Evolutionary conservation across 805 yeast species (phyloP), one percentile per base, ranked within the genome.

Genomic region (Wickerhamomyces canadensis): DNA sequence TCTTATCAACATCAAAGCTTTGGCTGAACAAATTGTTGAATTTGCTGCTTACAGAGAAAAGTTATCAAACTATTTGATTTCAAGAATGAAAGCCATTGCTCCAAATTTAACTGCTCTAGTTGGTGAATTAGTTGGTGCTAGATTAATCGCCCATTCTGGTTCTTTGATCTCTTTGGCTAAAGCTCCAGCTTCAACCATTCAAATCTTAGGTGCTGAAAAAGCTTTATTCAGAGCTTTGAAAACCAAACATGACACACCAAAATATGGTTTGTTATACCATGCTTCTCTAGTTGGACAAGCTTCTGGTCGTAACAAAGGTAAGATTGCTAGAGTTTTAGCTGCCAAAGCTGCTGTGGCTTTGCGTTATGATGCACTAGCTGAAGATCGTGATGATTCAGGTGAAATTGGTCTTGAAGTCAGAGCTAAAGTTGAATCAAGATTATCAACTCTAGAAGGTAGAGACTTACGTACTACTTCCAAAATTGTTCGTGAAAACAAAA

Each of bases 51-150:
- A 93, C 78, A 82, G 98, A 71, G 97, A 89, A 70, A 95, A 88
- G 67, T 72, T 93, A 53, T 84, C 95, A 42, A 84, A 84, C 69
- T 93, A 93, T 64, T 73, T 93, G 56, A 75, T 85, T 29, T 76
- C 95, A 43, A 84, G 98, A 72, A 93, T 93, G 98, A 88, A 86
- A 68, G 97, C 98, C 35, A 91, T 93, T 70, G 98, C 98, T 46
- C 98, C 98, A 61, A 93, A 93, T 66, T 74, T 91, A 61, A 88
- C 97, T 35, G 82, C 93, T 34, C 76, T 93, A 53, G 95, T 93
- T 46, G 98, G 98, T 60, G 98, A 93, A 71, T 78, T 93, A 52
- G 95, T 93, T 34, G 98, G 98, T 67, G 98, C 98, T 44, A 80
- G 98, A 69, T 76, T 93, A 61, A 93, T 93, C 62, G 93, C 98